Evolutionary conservation across 352 stramenopile species (phyloP), one percentile per base, ranked within the genome.

Genomic region (Phytophthora sojae): DNA sequence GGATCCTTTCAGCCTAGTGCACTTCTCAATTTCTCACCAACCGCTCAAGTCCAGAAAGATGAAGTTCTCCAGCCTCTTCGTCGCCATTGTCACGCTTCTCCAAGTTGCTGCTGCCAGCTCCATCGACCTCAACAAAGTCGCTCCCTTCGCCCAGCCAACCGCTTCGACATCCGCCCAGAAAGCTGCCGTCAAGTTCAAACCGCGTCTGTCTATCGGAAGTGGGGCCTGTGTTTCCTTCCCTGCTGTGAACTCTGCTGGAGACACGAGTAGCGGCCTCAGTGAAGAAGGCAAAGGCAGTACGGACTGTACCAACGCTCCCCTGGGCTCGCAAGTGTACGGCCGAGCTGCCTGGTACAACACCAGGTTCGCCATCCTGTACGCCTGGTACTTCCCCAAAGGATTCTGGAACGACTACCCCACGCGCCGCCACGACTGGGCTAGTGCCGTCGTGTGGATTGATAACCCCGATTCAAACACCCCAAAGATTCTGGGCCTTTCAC

Each of bases 351-450:
- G 53, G 59, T 69, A 63, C 52, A 72, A 72, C 1, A 60, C 17
- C 6, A 64, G 53, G 5, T 61, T 47, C 15, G 64, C 64, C 51
- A 71, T 71, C 37, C 21, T 66, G 64, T 72, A 72, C 9, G 52
- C 58, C 8, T 73, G 65, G 58, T 68, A 68, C 50, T 73, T 67
- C 23, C 65, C 65, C 6, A 73, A 73, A 44, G 58, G 51, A 1
- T 73, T 68, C 42, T 68, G 50, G 51, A 32, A 39, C 4, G 47
- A 59, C 8, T 39, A 58, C 19, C 3, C 64, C 9, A 57, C 42
- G 0, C 21, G 64, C 42, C 42, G 64, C 21, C 65, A 73, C 30
- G 65, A 73, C 25, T 73, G 65, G 65, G 52, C 51, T 3, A 68
- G 23, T 44, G 65, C 53, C 5, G 51, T 73, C 1, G 65, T 73